Evolutionary conservation across 805 yeast genomes (phyloP).

Genomic region (Cyberlindnera xylosilytica): DNA sequence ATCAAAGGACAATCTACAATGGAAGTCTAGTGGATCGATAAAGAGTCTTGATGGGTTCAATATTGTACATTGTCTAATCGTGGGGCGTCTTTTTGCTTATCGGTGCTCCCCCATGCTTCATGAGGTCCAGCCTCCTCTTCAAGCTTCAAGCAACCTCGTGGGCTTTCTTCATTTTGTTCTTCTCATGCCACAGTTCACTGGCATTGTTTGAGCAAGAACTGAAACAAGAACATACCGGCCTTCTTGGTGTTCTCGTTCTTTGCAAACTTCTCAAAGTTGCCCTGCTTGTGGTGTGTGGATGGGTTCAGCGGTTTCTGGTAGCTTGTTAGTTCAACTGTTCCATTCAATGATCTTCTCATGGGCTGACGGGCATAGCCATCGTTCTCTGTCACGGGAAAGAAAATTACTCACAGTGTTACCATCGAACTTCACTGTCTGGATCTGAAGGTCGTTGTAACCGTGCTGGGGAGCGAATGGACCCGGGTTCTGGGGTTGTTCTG

Average conservation of each 20-base stretch:
- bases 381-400: not conserved
- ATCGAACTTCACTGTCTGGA: conserved; percentile 14
- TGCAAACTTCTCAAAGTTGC: conserved; percentile 18
- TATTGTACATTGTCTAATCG: too few relatives aligned
- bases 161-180: too few relatives aligned
- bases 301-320: conserved; percentile 19
- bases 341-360: too few relatives aligned
- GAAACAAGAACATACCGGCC: conserved; percentile 22
- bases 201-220: conserved; percentile 12
- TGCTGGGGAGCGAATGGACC: conserved; percentile 24
- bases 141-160: too few relatives aligned
- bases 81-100: too few relatives aligned
- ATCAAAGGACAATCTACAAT: too few relatives aligned
- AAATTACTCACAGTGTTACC: conserved; percentile 14
- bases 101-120: too few relatives aligned
- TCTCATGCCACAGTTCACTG: not conserved
- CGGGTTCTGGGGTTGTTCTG: conserved; percentile 21
- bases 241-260: conserved; percentile 26
- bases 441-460: conserved; percentile 19
- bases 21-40: too few relatives aligned
- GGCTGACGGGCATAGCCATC: too few relatives aligned
- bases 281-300: conserved; percentile 14
- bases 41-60: too few relatives aligned
- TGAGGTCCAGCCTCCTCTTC: too few relatives aligned
- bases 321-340: conserved; percentile 5